Base-by-base conservation (phyloP, 495 filamentous ascomycete species). In the Talaromyces ruber region DNA sequence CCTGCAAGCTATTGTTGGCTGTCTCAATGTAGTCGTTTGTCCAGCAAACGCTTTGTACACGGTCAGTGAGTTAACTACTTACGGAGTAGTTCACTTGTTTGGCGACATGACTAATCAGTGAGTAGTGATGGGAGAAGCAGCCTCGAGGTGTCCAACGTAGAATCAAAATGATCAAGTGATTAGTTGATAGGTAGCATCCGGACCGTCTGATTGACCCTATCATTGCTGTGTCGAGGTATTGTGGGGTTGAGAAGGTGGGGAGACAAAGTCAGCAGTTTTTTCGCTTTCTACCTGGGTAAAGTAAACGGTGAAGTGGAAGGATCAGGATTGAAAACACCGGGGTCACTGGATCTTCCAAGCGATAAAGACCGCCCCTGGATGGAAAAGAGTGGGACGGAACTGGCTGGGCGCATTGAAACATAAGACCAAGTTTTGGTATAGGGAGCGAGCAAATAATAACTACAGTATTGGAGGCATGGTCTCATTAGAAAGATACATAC, bases 401-500 rank as follows among this genome's bases (percentile, higher is more conserved):
- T 28, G 52, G 12, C 3, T 29, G 18, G 28, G 16, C 22, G 52
- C 22, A 54, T 29, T 16, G 3, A 54, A 14, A 25, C 5, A 26
- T 18, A 54, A 26, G 52, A 29, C 21, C 52, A 52, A 39, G 34
- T 39, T 21, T n/a, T 21, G 21, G 43, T 16, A 54, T n/a, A 29
- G 4, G 52, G 28, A 26, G 16, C 28, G 21, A 54, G 16, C 14
- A 29, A 26, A 54, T 54, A 22, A 25, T 25, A 54, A 6, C 14
- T 25, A n/a, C n/a, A n/a, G n/a, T n/a, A 54, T 57, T 12, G 26
- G 34, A 57, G 53, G n/a, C 54, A 57, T 57, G 54, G 54, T 57
- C 54, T 57, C 54, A 57, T 57, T 57, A 37, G 12, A 21, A 22
- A 57, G 37, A 59, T 59, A 59, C 30, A 59, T 59, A 59, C 57